These are phyloP conservation scores for Leucocoprinus leucothites DNA, from an alignment of 768 basidiomycete species.

Conservation along the genomic window DNA sequence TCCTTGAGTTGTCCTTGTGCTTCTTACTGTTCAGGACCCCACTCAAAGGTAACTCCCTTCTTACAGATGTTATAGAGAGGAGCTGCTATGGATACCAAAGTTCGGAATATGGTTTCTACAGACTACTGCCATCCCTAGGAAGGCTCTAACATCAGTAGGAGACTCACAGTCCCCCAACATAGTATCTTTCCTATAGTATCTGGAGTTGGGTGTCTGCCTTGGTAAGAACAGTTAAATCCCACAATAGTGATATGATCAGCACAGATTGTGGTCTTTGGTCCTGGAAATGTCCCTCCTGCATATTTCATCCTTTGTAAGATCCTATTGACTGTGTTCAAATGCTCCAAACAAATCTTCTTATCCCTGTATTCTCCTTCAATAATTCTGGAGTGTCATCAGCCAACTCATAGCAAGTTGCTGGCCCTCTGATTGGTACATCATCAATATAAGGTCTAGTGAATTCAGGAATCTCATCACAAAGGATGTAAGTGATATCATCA, in stretches of 20 bases:
- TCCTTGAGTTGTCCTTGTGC: background rate
- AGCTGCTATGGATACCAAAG: no score
- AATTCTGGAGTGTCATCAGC: constrained; percentile 24
- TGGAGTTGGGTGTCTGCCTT: background rate
- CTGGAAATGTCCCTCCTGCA: constrained; percentile 8
- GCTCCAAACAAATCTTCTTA: constrained; percentile 36
- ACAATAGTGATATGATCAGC: background rate
- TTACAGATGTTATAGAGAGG: no score
- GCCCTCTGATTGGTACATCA: constrained; percentile 31
- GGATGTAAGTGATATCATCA: constrained; percentile 17
- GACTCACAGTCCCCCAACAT: no score
- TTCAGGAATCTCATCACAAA: constrained; percentile 33
- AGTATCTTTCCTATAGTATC: background rate
- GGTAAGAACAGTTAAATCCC: background rate
- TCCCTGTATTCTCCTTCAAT: constrained; percentile 28
- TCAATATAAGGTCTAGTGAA: constrained; percentile 31
- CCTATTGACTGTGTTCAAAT: constrained; percentile 26
- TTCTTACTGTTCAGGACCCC: background rate
- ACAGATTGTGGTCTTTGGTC: background rate
- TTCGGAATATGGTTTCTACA: no score
- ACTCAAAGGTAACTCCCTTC: no score
- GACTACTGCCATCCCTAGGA: no score
- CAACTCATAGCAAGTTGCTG: constrained; percentile 22
- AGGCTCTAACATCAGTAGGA: no score
- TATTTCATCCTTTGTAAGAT: constrained; percentile 26